Percentiles rank a stretch among this genome's conserved stretches.
Conservation (phyloP, 805 yeast genomes). For the Wickerhamiella domercqiae region DNA sequence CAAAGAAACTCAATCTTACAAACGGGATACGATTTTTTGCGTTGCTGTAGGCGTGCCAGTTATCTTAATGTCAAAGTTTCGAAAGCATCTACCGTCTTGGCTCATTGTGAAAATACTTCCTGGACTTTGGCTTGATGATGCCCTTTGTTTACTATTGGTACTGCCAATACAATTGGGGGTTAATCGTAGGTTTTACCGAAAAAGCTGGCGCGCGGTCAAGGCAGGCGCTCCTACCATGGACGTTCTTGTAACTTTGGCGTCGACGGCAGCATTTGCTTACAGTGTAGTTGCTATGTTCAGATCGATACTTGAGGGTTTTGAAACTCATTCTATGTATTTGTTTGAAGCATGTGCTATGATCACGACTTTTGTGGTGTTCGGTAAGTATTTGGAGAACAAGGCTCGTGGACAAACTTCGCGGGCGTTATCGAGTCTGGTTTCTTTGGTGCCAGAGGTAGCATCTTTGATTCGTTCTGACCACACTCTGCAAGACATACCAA, state of each 20-base stretch:
- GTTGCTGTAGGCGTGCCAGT: constrained; percentile 50
- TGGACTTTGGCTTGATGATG: constrained; percentile 52
- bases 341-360: constrained; percentile 85
- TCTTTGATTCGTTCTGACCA: constrained; percentile 32
- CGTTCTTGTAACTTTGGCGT: constrained; percentile 69
- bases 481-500: constrained; percentile 32
- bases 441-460: constrained; percentile 68
- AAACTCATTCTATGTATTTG: constrained; percentile 23
- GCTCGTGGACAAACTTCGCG: constrained; percentile 91
- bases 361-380: constrained; percentile 67
- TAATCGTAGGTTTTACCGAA: constrained; percentile 53
- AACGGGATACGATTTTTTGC: constrained; percentile 35
- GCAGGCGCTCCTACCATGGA: constrained; percentile 85
- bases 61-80: constrained; percentile 29
- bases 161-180: constrained; percentile 47
- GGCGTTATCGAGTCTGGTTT: constrained; percentile 66
- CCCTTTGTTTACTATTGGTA: constrained; percentile 43
- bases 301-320: constrained; percentile 24
- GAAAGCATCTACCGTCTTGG: constrained; percentile 22
- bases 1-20: constrained; percentile 65
- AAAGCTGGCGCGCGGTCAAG: constrained; percentile 47
- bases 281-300: constrained; percentile 48
- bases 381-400: constrained; percentile 78
- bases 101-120: constrained; percentile 29
- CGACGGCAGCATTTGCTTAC: constrained; percentile 60